Evolutionary conservation across 163 green algal genomes (phyloP), one percentile per base, ranked within the genome.

Genomic region (Volvox carteri): DNA sequence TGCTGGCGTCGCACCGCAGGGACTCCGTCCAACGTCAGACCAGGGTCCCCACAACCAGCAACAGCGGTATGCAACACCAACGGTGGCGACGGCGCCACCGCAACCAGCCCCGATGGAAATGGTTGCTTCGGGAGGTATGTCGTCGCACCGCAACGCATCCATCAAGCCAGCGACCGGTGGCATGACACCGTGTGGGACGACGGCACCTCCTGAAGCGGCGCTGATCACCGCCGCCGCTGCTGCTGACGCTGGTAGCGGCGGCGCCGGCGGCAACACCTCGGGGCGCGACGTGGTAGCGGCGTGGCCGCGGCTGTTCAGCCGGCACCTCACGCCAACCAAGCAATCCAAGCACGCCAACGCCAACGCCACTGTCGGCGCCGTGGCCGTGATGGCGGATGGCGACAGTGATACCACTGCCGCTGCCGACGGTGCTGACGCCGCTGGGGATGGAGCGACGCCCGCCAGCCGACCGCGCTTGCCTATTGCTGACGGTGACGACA

Each of bases 241-340:
- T 60, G 39, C 8, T 11, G 75, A 30, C 50, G 78, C 11, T 44
- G 60, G 1, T 60, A n/a, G 12, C 58, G 30, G 33, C 41, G 50
- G 44, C 0, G 76, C 76, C 28, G 33, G n/a, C 18, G 50, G 44
- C 0, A 50, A 48, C 28, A 18, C 33, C 18, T 39, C 50, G 18
- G 33, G 50, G 21, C 74, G n/a, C 70, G 56, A 78, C 48, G 74
- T 41, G 16, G 28, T 50, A 30, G 74, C 4, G 4, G 74, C 74
- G n/a, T 75, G 78, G 78, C 60, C 60, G 42, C 21, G 42, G 42
- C 78, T 86, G 28, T 86, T 86, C 42, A 86, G 78, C 58, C 41
- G 78, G 2, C 78, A 78, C 60, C 58, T 86, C 2, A 78, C 78
- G 16, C 58, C 78, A 23, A 37, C 25, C 60, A 86, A 86, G 42